Evolutionary conservation across 1,284 basidiomycete genomes (phyloP), one percentile per base, ranked within the genome.

Genomic region (Sanguinoderma infundibulare): DNA sequence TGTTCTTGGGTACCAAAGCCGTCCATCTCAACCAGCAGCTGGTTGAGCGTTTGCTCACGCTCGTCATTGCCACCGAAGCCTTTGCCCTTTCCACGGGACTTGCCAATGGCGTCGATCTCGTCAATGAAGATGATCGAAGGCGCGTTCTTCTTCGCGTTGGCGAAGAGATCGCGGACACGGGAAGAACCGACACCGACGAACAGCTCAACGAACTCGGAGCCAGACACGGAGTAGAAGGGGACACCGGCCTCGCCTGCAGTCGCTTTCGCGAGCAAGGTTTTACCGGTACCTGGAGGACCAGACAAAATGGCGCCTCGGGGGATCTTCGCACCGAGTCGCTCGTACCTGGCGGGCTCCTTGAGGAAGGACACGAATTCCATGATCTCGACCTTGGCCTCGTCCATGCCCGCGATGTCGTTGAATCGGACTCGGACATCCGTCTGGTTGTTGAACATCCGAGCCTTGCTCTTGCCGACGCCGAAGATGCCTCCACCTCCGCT

Each of bases 331-430:
- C 98, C 97, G 39, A 99, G 87, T 73, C 91, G 94, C 79, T 98
- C 94, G 79, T 98, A 99, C 75, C 92, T 92, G 49, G 87, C 80
- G 7, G 97, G 97, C 69, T 98, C 94, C 82, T 98, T 98, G 74
- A 99, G 84, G 83, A 99, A 99, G 72, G 96, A 97, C 75, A 99
- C 98, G 73, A 99, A 99, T 77, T 99, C 97, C 95, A 98, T 98
- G 70, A 99, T 98, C 81, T 99, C 97, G 81, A 97, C 94, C 83
- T 99, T 99, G 57, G 96, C 97, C 79, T 99, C 97, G 79, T 99
- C 97, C 96, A 98, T 98, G 49, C 97, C 97, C 30, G 97, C 97
- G 24, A 99, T 95, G 74, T 99, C 95, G 78, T 88, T 89, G 81
- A 99, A 99, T 74, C 94, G 94, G 70, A 93, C 90, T 74, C 90